Evolutionary conservation across 2,329 filamentous ascomycete species (phyloP).

Genomic region (Aspergillus pseudoviridinutans): DNA sequence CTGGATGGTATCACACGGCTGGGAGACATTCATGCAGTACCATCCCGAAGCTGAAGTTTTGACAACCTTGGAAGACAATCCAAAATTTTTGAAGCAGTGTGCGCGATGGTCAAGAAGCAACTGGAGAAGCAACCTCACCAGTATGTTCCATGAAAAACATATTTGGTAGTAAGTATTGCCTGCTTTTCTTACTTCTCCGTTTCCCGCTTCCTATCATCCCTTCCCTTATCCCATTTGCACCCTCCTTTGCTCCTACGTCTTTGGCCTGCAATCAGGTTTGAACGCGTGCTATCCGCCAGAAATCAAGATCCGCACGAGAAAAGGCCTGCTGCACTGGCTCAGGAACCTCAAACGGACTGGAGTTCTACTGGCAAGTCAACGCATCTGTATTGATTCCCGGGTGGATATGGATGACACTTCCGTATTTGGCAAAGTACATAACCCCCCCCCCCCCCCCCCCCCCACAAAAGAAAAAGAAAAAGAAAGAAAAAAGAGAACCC

Average conservation of each 20-base stretch:
- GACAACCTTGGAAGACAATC: constrained; percentile 85
- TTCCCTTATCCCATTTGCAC: neutral
- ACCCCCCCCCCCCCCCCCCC: neutral
- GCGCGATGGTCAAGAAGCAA: constrained; percentile 94
- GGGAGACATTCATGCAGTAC: constrained; percentile 96
- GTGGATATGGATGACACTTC: constrained; percentile 1
- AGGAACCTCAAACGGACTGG: constrained; percentile 17
- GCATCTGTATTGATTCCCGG: neutral
- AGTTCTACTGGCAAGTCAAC: neutral
- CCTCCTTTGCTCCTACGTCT: neutral
- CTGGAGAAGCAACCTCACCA: constrained; percentile 95
- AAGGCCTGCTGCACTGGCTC: neutral
- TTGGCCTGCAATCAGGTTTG: neutral
- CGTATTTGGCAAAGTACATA: constrained; percentile 13
- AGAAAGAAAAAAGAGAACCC: neutral
- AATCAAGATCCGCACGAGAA: too few relatives aligned
- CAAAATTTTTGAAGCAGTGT: constrained; percentile 89
- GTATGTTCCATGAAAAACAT: constrained; percentile 74
- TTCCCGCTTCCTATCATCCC: neutral
- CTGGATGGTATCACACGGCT: constrained; percentile 87
- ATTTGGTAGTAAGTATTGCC: constrained; percentile 73
- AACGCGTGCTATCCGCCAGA: neutral
- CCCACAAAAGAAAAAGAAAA: neutral
- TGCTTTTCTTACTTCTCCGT: constrained; percentile 1
- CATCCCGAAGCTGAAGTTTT: constrained; percentile 85